Conservation (phyloP, 495 filamentous ascomycete species). For the Hypoxylon fuscum region DNA sequence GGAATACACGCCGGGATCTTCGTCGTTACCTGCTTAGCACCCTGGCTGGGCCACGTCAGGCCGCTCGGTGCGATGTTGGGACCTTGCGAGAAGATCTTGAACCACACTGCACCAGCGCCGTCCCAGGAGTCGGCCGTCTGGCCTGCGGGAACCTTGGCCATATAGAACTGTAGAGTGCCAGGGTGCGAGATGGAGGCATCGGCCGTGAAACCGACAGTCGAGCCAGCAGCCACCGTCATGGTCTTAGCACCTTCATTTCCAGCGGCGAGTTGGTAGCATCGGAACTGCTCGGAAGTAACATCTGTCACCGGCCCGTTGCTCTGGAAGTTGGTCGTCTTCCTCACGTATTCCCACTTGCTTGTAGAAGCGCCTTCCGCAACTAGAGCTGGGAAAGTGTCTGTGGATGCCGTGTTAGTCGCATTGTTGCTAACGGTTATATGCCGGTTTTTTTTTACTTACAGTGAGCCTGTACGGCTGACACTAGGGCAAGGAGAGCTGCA, state of each 20-base stretch:
- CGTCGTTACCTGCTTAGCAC: constrained; percentile 48
- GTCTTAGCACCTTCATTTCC: constrained; percentile 49
- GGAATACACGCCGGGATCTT: constrained; percentile 59
- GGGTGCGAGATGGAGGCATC: constrained; percentile 53
- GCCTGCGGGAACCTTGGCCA: constrained; percentile 56
- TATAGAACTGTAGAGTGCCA: constrained; percentile 51
- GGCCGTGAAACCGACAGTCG: constrained; percentile 53
- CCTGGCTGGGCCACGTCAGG: constrained; percentile 52
- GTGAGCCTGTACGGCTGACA: constrained; percentile 41
- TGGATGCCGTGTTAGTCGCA: constrained; percentile 9
- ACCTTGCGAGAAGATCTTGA: constrained; percentile 58
- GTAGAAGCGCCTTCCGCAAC: constrained; percentile 37
- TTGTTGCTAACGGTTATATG: background rate
- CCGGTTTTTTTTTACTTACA: constrained; percentile 29
- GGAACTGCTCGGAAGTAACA: constrained; percentile 54
- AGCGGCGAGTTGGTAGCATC: constrained; percentile 51
- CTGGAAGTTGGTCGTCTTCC: constrained; percentile 51
- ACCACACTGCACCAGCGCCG: constrained; percentile 55
- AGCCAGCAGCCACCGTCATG: constrained; percentile 52
- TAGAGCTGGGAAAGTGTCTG: constrained; percentile 47
- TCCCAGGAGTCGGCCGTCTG: constrained; percentile 56
- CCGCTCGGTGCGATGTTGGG: constrained; percentile 45
- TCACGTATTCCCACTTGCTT: constrained; percentile 48
- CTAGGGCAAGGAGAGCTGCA: constrained; percentile 33
- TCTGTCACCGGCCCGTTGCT: constrained; percentile 55